Evolutionary conservation across 306 rosid species (phyloP), one percentile per base, ranked within the genome.

Genomic region (Mimosa bimucronata): DNA sequence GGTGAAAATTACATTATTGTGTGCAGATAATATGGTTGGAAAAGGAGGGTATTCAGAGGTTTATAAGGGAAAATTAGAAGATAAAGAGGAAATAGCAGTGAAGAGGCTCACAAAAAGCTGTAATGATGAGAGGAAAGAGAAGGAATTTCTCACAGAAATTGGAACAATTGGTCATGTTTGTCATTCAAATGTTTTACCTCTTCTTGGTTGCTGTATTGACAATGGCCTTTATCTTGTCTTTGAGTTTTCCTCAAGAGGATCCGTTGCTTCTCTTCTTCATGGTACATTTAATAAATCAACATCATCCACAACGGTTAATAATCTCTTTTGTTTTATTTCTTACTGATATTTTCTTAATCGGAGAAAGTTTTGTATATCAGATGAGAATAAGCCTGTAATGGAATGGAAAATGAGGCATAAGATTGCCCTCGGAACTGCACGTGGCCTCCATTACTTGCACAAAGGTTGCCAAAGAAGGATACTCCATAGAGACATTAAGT

Each of bases 91-190:
- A 80, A 88, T 95, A 61, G 98, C 98, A 0, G 99, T 95, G 83
- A 95, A 95, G 80, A 93, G 96, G 83, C 87, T 93, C 55, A 87
- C 98, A 58, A 89, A 87, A 80, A 69, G 86, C 29, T 86, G 80
- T 6, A 82, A 79, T 13, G 99, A 95, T 70, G 98, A 90, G 73
- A 88, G 99, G 64, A 95, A 91, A 74, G 99, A 91, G 85, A 95
- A 87, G 73, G 99, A 95, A 77, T 95, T 95, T 45, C 73, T 95
- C 70, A 93, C 89, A 67, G 99, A 95, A 87, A 95, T 93, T 82
- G 98, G 99, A 7, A 95, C 98, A n/a, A 88, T 95, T 26, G 98
- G 99, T n/a, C 99, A 95, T 81, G 99, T 87, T 1, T 77, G 67
- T 58, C 98, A 93, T 79, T 72, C 88, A 19, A 94, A 94, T 74